A percentile compares a stretch with the other conserved stretches of the same genome.
These are phyloP conservation scores for Ilyonectria mors-panacis DNA, from an alignment of 2,329 filamentous ascomycete genomes.

Conservation along the genomic window DNA sequence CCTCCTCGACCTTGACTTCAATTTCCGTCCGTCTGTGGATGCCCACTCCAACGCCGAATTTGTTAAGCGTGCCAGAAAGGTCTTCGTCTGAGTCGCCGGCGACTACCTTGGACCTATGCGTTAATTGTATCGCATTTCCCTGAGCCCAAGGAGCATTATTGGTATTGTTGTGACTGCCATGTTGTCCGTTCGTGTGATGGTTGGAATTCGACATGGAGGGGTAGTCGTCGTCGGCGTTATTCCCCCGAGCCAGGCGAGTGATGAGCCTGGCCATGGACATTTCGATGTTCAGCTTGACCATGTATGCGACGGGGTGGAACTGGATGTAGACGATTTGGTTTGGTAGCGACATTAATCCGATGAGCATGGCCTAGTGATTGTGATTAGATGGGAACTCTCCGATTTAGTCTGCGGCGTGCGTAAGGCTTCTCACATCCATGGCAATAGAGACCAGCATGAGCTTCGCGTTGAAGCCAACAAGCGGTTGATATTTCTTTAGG, in stretches of 20 bases:
- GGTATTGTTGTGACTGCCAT: conserved; percentile 14
- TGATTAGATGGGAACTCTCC: neutral
- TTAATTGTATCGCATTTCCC: conserved; percentile 32
- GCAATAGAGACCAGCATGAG: conserved; percentile 64
- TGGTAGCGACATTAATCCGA: conserved; percentile 52
- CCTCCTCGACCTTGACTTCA: conserved; percentile 37
- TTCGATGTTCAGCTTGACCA: conserved; percentile 61
- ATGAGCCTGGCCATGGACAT: conserved; percentile 60
- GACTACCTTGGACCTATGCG: conserved; percentile 35
- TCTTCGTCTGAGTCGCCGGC: conserved; percentile 40
- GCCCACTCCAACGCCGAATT: conserved; percentile 15
- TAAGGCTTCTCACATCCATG: conserved; percentile 60
- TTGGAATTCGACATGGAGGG: conserved; percentile 41
- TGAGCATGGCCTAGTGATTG: conserved; percentile 42
- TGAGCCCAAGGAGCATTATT: conserved; percentile 34
- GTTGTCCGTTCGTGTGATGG: conserved; percentile 13
- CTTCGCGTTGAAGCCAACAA: conserved; percentile 65
- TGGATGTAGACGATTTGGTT: conserved; percentile 61
- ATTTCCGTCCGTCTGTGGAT: conserved; percentile 41
- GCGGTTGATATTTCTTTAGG: conserved; percentile 64
- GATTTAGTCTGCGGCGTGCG: neutral
- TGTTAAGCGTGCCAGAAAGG: neutral
- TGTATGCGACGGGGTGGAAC: conserved; percentile 67
- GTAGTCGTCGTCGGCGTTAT: conserved; percentile 36
- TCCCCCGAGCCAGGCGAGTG: conserved; percentile 44